phyloP scores from a whole-genome alignment of 1,139 yeast species.

The Taphrina deformans region DNA sequence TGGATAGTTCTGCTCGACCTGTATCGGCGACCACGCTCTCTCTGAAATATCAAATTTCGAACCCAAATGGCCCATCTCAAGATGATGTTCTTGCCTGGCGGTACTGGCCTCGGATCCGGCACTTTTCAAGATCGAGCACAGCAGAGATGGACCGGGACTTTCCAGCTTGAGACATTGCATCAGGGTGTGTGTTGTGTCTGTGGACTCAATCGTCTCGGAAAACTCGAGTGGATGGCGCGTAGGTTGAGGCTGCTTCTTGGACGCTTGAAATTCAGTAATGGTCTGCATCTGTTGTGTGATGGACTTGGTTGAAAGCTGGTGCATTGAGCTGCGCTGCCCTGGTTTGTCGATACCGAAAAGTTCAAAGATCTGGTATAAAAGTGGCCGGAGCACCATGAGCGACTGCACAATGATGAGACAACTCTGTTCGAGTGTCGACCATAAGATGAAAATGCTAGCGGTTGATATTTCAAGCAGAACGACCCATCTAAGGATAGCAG shows the following conservation, averaged over 20 bases:
- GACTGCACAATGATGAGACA: conserved; percentile 5
- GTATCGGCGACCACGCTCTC: background rate
- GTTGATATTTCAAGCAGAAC: background rate
- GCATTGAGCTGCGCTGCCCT: background rate
- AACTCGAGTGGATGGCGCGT: background rate
- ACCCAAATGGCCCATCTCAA: background rate
- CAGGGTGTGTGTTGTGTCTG: background rate
- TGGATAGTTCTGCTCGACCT: background rate
- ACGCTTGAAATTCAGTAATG: background rate
- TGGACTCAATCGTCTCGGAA: background rate
- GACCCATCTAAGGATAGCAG: background rate
- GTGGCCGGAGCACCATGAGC: conserved; percentile 5
- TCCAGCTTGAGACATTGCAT: background rate
- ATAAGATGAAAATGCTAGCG: background rate
- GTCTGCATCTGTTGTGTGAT: background rate
- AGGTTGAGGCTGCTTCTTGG: background rate
- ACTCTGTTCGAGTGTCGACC: conserved; percentile 8
- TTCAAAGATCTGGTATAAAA: background rate
- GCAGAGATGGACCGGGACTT: background rate
- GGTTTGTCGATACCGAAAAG: background rate
- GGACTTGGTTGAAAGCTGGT: background rate
- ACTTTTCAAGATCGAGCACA: background rate
- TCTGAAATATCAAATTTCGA: background rate
- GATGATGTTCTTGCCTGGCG: background rate
- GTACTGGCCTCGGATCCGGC: background rate